phyloP scores from a whole-genome alignment of 371 early-diverging fungal species.

The Mortierella sp. region DNA sequence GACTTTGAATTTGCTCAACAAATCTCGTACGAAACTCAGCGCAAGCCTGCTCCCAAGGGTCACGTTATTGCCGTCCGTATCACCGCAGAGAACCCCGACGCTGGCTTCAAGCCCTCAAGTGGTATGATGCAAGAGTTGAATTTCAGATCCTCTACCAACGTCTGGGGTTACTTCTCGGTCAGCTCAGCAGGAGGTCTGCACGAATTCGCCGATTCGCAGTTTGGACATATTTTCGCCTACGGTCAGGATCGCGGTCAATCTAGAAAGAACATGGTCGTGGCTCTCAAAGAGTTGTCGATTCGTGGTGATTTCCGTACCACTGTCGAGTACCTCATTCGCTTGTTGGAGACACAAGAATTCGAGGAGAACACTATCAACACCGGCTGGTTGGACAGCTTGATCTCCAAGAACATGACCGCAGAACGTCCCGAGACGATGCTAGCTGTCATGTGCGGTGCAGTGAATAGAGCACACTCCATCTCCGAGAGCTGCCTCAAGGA shows the following conservation, averaged over 20 bases:
- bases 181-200: constrained; percentile 95
- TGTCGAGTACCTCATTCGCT: constrained; percentile 94
- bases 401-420: constrained; percentile 88
- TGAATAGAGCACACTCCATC: constrained; percentile 81
- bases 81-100: constrained; percentile 99
- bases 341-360: constrained; percentile 92
- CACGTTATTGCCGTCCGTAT: constrained; percentile 99
- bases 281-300: constrained; percentile 97
- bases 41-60: constrained; percentile 94
- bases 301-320: constrained; percentile 98
- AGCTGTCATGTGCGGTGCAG: constrained; percentile 93
- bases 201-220: constrained; percentile 99
- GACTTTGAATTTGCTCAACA: constrained; percentile 92
- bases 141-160: constrained; percentile 93
- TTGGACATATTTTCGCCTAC: constrained; percentile 99
- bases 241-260: constrained; percentile 95
- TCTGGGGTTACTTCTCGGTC: constrained; percentile 99
- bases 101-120: constrained; percentile 97
- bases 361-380: constrained; percentile 92
- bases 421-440: constrained; percentile 92
- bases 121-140: constrained; percentile 97
- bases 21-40: constrained; percentile 79
- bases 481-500: constrained; percentile 74
- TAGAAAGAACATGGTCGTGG: constrained; percentile 96
- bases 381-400: constrained; percentile 95